phyloP scores from a whole-genome alignment of 164 flowering plant genomes.

The Litsea cubeba region DNA sequence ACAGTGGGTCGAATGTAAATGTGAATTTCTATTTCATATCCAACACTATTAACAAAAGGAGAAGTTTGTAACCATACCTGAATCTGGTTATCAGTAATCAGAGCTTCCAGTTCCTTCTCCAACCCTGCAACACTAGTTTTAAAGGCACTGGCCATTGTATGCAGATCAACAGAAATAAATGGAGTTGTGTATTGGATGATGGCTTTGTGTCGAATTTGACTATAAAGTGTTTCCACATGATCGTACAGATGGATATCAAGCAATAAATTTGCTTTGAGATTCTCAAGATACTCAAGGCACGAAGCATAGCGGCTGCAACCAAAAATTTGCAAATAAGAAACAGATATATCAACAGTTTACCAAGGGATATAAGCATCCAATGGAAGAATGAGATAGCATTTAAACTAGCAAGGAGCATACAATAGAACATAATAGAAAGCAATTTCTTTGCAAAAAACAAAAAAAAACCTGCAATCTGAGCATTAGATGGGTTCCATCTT shows the following conservation, averaged over 20 bases:
- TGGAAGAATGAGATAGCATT: not conserved
- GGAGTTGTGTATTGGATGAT: slow-evolving; percentile 96
- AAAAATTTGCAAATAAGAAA: not conserved
- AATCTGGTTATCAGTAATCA: slow-evolving; percentile 90
- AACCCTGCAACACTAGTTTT: slow-evolving; percentile 75
- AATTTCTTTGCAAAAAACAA: too few relatives aligned
- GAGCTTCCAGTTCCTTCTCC: slow-evolving; percentile 91
- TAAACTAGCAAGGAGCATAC: not conserved
- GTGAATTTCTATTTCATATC: not conserved
- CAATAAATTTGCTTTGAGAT: slow-evolving; percentile 72
- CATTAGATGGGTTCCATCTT: too few relatives aligned
- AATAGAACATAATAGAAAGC: not conserved
- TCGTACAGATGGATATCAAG: slow-evolving; percentile 94
- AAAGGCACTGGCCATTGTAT: slow-evolving; percentile 96
- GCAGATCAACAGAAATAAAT: slow-evolving; percentile 87
- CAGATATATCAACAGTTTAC: not conserved
- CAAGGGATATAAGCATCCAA: not conserved
- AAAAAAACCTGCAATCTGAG: too few relatives aligned
- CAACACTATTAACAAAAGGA: not conserved
- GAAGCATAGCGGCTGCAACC: slow-evolving; percentile 88
- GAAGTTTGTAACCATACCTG: slow-evolving; percentile 46
- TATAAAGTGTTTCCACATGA: slow-evolving; percentile 83
- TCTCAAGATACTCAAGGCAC: slow-evolving; percentile 82
- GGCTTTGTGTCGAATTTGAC: slow-evolving; percentile 89
- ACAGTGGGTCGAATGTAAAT: not conserved